Evolutionary conservation across 768 basidiomycete genomes (phyloP).

Genomic region (Boletus vermiculosoides): DNA sequence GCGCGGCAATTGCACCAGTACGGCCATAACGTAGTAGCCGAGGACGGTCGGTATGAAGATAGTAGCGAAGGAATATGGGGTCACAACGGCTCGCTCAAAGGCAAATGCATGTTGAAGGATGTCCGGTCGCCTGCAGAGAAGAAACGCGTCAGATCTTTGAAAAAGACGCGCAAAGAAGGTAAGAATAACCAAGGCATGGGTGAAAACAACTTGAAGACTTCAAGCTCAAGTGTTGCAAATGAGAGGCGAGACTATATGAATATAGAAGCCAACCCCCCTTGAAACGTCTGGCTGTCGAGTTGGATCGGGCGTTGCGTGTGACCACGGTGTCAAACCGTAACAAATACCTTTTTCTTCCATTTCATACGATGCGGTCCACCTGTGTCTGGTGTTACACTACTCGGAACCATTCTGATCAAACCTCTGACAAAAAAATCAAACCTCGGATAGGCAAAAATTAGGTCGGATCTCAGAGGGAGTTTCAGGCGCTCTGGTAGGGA

Average conservation of each 20-base stretch:
- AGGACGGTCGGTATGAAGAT: constrained; percentile 43
- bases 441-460: not conserved
- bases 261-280: no score
- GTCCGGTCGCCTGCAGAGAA: constrained; percentile 3
- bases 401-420: not conserved
- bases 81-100: constrained; percentile 17
- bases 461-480: not conserved
- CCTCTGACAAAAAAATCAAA: not conserved
- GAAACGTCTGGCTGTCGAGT: no score
- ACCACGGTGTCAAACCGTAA: no score
- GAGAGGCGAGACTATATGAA: no score
- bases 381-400: not conserved
- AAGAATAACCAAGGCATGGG: constrained; percentile 17
- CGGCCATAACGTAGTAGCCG: constrained; percentile 50
- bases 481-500: not conserved
- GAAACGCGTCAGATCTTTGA: not conserved
- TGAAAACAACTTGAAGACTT: not conserved
- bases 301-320: no score
- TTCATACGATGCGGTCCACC: not conserved
- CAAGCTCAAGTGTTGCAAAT: no score
- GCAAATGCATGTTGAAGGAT: constrained; percentile 13
- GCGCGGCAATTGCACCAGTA: constrained; percentile 48
- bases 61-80: constrained; percentile 31
- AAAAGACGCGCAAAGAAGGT: not conserved
- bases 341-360: no score